A percentile compares a stretch with the other conserved stretches of the same genome.
Evolutionary conservation across 352 stramenopile species (phyloP).

Genomic region (Pythium grandisporangium): DNA sequence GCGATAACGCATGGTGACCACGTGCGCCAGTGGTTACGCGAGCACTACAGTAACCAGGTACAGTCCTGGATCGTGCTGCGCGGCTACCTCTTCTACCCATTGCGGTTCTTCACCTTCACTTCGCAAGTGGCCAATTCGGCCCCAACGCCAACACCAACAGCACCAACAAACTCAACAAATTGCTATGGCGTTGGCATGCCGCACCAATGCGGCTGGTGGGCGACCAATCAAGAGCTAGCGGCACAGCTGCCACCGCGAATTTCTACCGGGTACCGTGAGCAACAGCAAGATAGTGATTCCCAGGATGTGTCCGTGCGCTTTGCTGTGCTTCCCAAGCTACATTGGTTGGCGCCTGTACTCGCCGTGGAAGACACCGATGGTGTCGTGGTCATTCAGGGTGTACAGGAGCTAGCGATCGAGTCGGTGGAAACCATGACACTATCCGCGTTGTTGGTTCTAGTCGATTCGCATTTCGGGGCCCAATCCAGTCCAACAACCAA

Average conservation of each 20-base stretch:
- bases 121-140: conserved; percentile 22
- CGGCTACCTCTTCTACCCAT: conserved; percentile 61
- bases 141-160: background rate
- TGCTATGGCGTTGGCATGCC: conserved; percentile 22
- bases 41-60: conserved; percentile 41
- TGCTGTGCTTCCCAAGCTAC: conserved; percentile 55
- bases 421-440: conserved; percentile 22
- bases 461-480: conserved; percentile 28
- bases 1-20: conserved; percentile 42
- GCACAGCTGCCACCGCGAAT: too few species aligned
- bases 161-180: conserved; percentile 15
- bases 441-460: conserved; percentile 21
- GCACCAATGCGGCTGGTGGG: conserved; percentile 68
- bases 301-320: conserved; percentile 38
- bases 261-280: too few species aligned
- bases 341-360: conserved; percentile 49
- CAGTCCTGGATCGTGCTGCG: conserved; percentile 46
- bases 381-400: conserved; percentile 19
- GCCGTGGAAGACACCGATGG: conserved; percentile 17
- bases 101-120: conserved; percentile 32
- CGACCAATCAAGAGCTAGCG: too few species aligned
- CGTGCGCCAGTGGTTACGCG: conserved; percentile 37
- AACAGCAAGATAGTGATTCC: conserved; percentile 27
- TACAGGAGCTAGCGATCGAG: conserved; percentile 20
- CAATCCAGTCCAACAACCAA: too few species aligned